These are phyloP conservation scores for Pyracantha coccinea DNA, from an alignment of 331 rosid species.

Conservation along the genomic window DNA sequence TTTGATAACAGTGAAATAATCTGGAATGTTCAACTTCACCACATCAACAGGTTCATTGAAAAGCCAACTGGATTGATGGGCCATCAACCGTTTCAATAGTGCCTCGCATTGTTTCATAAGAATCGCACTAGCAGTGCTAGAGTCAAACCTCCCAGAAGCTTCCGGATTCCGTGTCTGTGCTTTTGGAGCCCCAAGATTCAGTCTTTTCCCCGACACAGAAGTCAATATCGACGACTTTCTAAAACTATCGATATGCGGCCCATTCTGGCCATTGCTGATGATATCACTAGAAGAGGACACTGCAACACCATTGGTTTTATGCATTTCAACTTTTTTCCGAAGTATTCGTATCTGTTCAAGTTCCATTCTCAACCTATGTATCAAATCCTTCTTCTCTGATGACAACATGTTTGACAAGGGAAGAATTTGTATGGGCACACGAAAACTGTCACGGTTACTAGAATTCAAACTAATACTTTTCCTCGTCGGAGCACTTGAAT, in stretches of 20 bases:
- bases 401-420: conserved; percentile 45
- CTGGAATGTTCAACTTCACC: conserved; percentile 66
- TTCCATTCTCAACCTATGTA: conserved; percentile 46
- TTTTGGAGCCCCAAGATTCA: conserved; percentile 19
- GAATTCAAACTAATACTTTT: conserved; percentile 60
- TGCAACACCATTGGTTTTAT: conserved; percentile 36
- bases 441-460: conserved; percentile 20
- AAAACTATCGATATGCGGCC: conserved; percentile 25
- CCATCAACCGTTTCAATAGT: conserved; percentile 55
- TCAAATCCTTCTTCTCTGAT: conserved; percentile 46
- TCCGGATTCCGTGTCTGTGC: conserved; percentile 47
- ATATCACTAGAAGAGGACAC: conserved; percentile 80
- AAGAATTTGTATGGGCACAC: conserved; percentile 41
- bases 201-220: conserved; percentile 23
- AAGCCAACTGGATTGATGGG: conserved; percentile 56
- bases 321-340: conserved; percentile 57
- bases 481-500: conserved; percentile 51
- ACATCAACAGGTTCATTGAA: conserved; percentile 73
- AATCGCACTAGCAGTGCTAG: conserved; percentile 32
- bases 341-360: conserved; percentile 56
- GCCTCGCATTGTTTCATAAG: conserved; percentile 67
- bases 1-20: conserved; percentile 64
- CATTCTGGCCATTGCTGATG: conserved; percentile 48
- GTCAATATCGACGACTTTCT: conserved; percentile 30
- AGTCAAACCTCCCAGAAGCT: conserved; percentile 46